These are phyloP conservation scores for Ceratobasidium sp. DNA, from an alignment of 1,284 basidiomycete genomes.

Conservation along the genomic window DNA sequence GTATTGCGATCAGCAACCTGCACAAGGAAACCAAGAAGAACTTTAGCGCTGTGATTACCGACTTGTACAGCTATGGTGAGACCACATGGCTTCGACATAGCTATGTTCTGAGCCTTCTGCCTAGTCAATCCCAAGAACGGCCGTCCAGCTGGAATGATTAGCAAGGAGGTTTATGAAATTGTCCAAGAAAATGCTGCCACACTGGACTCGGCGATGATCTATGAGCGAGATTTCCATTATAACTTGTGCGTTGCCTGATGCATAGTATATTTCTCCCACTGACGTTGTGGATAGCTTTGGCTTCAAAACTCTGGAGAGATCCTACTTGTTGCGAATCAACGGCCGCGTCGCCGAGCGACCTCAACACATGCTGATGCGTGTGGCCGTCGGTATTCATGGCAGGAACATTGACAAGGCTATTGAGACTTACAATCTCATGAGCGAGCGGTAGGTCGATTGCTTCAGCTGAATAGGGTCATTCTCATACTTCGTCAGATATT, in stretches of 20 bases:
- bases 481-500: conserved; percentile 90
- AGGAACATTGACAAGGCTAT: conserved; percentile 86
- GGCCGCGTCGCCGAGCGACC: conserved; percentile 96
- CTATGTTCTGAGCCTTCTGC: neutral
- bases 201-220: conserved; percentile 95
- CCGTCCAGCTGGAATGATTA: conserved; percentile 88
- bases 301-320: conserved; percentile 99
- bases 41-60: conserved; percentile 91
- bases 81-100: conserved; percentile 21
- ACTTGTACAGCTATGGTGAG: conserved; percentile 88
- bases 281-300: conserved; percentile 72
- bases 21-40: conserved; percentile 99
- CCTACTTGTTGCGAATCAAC: conserved; percentile 93
- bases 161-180: conserved; percentile 83
- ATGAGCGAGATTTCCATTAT: conserved; percentile 98
- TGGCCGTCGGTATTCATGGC: conserved; percentile 97
- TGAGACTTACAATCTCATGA: conserved; percentile 75
- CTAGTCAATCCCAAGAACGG: conserved; percentile 96
- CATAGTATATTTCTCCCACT: neutral
- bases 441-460: conserved; percentile 57
- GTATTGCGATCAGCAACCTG: conserved; percentile 97
- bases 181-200: conserved; percentile 83
- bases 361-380: conserved; percentile 99
- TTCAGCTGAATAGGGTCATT: conserved; percentile 45
- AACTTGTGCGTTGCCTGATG: conserved; percentile 68